Base-by-base conservation (phyloP, 352 stramenopile genomes). In the Halophytophthora batemanensis region DNA sequence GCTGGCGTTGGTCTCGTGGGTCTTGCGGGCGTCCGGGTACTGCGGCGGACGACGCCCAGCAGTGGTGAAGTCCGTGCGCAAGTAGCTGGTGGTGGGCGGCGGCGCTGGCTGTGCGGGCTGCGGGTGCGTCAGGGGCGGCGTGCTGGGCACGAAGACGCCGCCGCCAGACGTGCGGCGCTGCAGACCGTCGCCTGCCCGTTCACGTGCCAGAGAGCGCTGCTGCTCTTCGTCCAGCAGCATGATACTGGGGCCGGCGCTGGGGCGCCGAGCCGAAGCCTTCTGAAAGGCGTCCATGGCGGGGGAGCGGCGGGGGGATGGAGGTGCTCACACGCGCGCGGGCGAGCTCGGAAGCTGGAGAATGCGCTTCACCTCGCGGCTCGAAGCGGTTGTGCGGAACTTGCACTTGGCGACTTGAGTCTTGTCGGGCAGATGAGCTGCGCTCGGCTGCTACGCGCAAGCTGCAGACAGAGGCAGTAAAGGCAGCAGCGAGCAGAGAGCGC, bases 181-280 rank as follows among this genome's bases (percentile, higher is more conserved):
- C 1, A 17, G 40, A 6, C 50, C 41, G 6, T 23, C 28, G 5
- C 21, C 21, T 13, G 38, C 34, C 43, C n/a, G 8, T 8, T 45
- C 40, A 2, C 18, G 18, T 7, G 52, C 66, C n/a, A 87, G 54
- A 50, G 54, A 47, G 19, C 62, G 73, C 64, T 82, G 69, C 67
- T 84, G 69, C 22, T 87, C 64, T 17, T 86, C 72, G 28, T 87
- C 72, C 18, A 86, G 61, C 12, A 86, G 46, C 19, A 84, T 40
- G 51, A 87, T 47, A 15, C 61, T 25, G 17, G 48, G 33, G 6
- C 40, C 40, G 6, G 52, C 45, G 6, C 21, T n/a, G 33, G 35
- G 53, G 0, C 50, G 56, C 21, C 35, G 25, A 22, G 46, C 44
- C 5, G 59, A n/a, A 11, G 56, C 33, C 36, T 62, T 63, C 21